phyloP scores from a whole-genome alignment of 148 eudicot species.

The Cornus florida region DNA sequence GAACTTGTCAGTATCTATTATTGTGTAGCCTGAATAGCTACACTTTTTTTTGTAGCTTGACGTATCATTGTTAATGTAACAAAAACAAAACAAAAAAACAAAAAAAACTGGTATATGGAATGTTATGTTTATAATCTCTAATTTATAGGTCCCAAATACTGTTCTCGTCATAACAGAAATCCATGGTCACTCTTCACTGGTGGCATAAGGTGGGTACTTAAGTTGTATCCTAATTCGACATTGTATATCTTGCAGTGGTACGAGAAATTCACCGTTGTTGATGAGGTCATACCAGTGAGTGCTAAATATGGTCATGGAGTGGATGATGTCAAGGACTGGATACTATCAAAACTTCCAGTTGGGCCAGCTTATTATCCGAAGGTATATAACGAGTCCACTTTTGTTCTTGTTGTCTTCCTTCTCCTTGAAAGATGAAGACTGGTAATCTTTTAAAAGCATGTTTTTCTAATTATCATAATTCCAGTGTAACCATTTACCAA shows the following conservation, averaged over 20 bases:
- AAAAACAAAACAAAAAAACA: neutral
- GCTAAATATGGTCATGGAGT: slow-evolving; percentile 96
- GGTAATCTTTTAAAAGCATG: no score
- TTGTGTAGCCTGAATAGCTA: no score
- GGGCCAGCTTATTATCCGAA: no score
- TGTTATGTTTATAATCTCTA: no score
- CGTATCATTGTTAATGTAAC: neutral
- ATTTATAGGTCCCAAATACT: no score
- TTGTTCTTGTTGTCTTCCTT: no score
- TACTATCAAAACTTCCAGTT: slow-evolving; percentile 90
- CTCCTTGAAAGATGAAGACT: no score
- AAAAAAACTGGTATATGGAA: no score
- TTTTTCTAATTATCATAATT: neutral
- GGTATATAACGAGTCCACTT: no score
- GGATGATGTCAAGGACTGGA: slow-evolving; percentile 96
- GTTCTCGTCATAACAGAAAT: neutral
- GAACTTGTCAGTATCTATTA: no score
- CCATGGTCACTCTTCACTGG: neutral
- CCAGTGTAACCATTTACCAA: neutral
- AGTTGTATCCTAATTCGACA: no score
- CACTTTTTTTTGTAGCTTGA: slow-evolving; percentile 1
- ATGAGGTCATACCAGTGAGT: slow-evolving; percentile 98
- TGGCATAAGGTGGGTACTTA: neutral
- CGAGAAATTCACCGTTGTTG: slow-evolving; percentile 87
- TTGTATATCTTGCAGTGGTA: slow-evolving; percentile 69